Base-by-base conservation (phyloP, 805 yeast species). In the Starmerella sirachaensis region DNA sequence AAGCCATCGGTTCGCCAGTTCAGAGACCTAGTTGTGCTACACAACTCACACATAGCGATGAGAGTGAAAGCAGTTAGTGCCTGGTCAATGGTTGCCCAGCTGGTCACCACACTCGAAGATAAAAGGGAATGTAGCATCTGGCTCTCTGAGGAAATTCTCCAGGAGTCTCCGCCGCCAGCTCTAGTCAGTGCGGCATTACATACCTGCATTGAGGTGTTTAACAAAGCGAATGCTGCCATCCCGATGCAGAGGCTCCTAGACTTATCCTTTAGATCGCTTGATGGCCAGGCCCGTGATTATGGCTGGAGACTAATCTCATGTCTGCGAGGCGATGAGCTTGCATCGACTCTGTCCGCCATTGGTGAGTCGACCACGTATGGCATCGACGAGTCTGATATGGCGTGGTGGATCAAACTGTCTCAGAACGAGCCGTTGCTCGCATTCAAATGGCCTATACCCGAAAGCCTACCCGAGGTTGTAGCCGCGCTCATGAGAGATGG, bases 61-160 rank as follows among this genome's bases (percentile, higher is more conserved):
- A 31, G 45, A 7, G 29, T 47, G 27, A 42, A 42, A 33, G 48
- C 50, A 2, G 35, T 47, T 13, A 49, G 51, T 27, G 53, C 53
- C 1, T 51, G 55, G 54, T 18, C 35, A 16, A 38, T 44, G 3
- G 33, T 49, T 12, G 40, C 40, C 2, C 27, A 38, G 13, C 27
- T 31, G 5, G 26, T 33, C 7, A 7, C 20, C 4, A 18, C 14
- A 7, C 13, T 18, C 2, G n/a, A 14, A 5, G 29, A 33, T 3
- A 9, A 19, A 3, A 19, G 11, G 2, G 51, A 46, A 9, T 47
- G 49, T 27, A 27, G 16, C 1, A 8, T 10, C 5, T 51, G 55
- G 55, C 34, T 50, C 30, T 6, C 16, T 7, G 27, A 27, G n/a
- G 43, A 40, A 7, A 41, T 41, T 18, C 21, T 45, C 9, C 24